Percentiles rank a stretch among this genome's conserved stretches.
Conservation (phyloP, 2,329 filamentous ascomycete genomes). For the Colletotrichum ledebouriae region DNA sequence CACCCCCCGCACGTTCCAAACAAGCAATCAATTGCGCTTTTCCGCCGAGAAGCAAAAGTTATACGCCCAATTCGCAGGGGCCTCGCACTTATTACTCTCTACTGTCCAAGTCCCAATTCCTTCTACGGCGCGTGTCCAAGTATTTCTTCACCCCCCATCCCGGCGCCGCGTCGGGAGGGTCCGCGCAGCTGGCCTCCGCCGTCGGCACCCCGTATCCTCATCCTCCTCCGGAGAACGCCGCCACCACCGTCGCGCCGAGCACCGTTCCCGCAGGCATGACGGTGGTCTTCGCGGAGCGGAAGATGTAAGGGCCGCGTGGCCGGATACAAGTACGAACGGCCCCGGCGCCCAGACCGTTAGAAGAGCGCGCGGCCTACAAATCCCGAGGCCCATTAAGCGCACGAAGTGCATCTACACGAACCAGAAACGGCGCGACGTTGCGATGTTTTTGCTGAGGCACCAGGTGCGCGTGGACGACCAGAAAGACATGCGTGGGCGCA, state of each 20-base stretch:
- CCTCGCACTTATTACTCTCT: background rate
- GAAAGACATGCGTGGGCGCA: constrained; percentile 3
- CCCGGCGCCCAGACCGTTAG: constrained; percentile 17
- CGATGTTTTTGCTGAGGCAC: constrained; percentile 13
- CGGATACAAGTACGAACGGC: constrained; percentile 21
- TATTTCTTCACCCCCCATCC: background rate
- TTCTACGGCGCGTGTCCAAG: background rate
- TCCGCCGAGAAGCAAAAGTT: background rate
- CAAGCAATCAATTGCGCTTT: background rate
- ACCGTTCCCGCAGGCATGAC: constrained; percentile 11
- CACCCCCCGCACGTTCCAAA: no score
- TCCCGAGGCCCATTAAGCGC: constrained; percentile 2
- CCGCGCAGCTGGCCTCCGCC: background rate
- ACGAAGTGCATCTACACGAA: constrained; percentile 20
- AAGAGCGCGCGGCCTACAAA: constrained; percentile 3
- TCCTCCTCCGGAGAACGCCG: background rate
- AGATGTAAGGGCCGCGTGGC: constrained; percentile 13
- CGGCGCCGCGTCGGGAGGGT: background rate
- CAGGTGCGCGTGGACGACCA: constrained; percentile 12
- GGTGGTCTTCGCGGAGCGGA: constrained; percentile 22
- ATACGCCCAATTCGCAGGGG: constrained; percentile 10
- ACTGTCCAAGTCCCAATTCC: background rate
- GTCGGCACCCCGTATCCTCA: background rate
- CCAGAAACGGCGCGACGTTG: constrained; percentile 13
- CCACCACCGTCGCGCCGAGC: background rate